Base-by-base conservation (phyloP, 2,329 filamentous ascomycete species). In the Parascedosporium putredinis region DNA sequence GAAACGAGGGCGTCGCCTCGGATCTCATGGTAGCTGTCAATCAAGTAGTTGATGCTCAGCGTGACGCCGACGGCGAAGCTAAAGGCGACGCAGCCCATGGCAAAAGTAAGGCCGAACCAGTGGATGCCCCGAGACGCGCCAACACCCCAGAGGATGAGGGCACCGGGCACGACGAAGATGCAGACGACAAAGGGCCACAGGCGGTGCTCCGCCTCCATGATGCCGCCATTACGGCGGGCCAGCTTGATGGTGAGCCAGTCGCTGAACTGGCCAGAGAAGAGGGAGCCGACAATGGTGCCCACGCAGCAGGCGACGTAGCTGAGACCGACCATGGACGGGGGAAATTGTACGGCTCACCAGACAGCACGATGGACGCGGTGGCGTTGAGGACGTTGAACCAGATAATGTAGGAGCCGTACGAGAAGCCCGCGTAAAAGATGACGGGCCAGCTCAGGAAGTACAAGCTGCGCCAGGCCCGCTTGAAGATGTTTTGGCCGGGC, bases 91-190 rank as follows among this genome's bases (percentile, higher is more conserved):
- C 55, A 56, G 12, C 60, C 59, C 53, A 66, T 62, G 23, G 62
- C 64, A 33, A 66, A 58, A 1, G 62, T 52, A 10, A 66, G 54
- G 5, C 61, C 64, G 23, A 63, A 58, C 59, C 60, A 66, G 48
- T 65, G 64, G 8, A 66, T 52, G 5, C 57, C 40, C 29, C 62
- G 58, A 2, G 56, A 55, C 2, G 64, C 64, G 4, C 72, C 72
- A 1, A 75, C 69, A 29, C 73, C 73, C 71, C 71, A 75, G 3
- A 72, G 54, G 45, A 75, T 65, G 16, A 75, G 60, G 1, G 67
- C 68, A 20, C 59, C 62, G 1, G 66, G 64, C 0, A 68, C 60
- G n/a, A 73, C 53, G 10, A 73, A 29, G 3, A 64, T 53, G 4
- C 64, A 67, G 0, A 64, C 59, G 1, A 59, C 55, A 2, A 62